Percentiles rank a stretch among this genome's conserved stretches.
These are phyloP conservation scores for Venustampulla echinocandica DNA, from an alignment of 495 filamentous ascomycete species.

Conservation along the genomic window DNA sequence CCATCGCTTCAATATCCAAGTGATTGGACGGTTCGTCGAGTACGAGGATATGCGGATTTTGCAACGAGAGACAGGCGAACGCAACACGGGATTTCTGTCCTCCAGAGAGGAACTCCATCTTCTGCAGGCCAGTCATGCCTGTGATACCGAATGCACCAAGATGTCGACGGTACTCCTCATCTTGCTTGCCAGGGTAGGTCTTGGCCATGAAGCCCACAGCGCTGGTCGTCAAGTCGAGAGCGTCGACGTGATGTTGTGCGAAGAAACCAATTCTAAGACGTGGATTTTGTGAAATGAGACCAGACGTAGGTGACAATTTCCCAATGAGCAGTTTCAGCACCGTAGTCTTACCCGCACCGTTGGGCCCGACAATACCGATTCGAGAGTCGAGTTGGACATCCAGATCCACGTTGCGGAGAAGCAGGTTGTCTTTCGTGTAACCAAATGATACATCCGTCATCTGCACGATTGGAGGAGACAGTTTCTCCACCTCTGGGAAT, in stretches of 20 bases:
- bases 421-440: conserved; percentile 69
- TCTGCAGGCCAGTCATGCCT: conserved; percentile 91
- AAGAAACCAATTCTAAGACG: conserved; percentile 91
- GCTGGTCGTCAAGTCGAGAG: conserved; percentile 76
- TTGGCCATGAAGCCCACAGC: conserved; percentile 95
- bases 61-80: conserved; percentile 86
- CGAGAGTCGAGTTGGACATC: conserved; percentile 97
- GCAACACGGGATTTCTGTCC: conserved; percentile 98
- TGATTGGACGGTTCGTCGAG: conserved; percentile 98
- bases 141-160: conserved; percentile 98
- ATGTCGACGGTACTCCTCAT: conserved; percentile 95
- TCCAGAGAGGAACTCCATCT: conserved; percentile 89
- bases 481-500: conserved; percentile 95
- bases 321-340: conserved; percentile 90
- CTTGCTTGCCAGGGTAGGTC: conserved; percentile 77
- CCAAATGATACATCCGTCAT: conserved; percentile 92
- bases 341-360: conserved; percentile 97
- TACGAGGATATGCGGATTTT: conserved; percentile 93
- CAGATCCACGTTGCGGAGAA: conserved; percentile 81
- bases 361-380: conserved; percentile 96
- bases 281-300: conserved; percentile 78
- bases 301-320: conserved; percentile 65
- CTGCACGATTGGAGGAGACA: conserved; percentile 95
- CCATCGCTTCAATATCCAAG: conserved; percentile 99
- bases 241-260: conserved; percentile 97